phyloP scores from a whole-genome alignment of 306 rosid genomes.

The Fragaria vesca region DNA sequence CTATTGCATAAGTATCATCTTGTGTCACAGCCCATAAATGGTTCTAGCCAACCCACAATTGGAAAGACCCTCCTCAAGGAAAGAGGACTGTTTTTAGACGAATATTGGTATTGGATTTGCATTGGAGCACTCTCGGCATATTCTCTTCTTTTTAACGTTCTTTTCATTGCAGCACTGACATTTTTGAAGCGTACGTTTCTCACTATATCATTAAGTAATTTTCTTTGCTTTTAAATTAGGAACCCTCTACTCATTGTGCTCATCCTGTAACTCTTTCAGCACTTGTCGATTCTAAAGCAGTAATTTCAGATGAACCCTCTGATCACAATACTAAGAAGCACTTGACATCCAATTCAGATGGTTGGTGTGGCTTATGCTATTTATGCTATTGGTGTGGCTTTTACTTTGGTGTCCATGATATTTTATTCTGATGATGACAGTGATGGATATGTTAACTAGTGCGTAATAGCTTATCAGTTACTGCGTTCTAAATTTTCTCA shows the following conservation, averaged over 20 bases:
- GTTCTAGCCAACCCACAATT: slow-evolving; percentile 49
- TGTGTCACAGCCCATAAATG: slow-evolving; percentile 30
- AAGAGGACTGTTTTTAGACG: slow-evolving; percentile 60
- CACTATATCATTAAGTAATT: neutral
- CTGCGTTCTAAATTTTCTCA: neutral
- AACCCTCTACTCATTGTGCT: neutral
- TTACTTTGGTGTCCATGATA: neutral
- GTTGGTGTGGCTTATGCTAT: neutral
- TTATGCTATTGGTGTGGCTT: neutral
- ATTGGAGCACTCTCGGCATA: slow-evolving; percentile 70
- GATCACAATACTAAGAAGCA: slow-evolving; percentile 26
- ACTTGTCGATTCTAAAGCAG: slow-evolving; percentile 53
- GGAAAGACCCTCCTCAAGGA: slow-evolving; percentile 65
- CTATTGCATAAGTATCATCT: slow-evolving; percentile 19
- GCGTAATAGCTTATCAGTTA: neutral
- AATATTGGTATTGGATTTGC: slow-evolving; percentile 76
- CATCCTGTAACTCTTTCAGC: slow-evolving; percentile 42
- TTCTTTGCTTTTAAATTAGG: slow-evolving; percentile 3
- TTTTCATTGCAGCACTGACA: slow-evolving; percentile 54
- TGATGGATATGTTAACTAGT: neutral
- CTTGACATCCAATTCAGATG: neutral
- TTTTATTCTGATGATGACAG: neutral
- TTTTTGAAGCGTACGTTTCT: slow-evolving; percentile 56
- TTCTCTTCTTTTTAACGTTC: slow-evolving; percentile 57
- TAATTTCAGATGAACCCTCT: slow-evolving; percentile 34